Percentiles rank a stretch among this genome's conserved stretches.
phyloP scores from a whole-genome alignment of 1,139 yeast genomes.

The Saccharomycopsis crataegensis region DNA sequence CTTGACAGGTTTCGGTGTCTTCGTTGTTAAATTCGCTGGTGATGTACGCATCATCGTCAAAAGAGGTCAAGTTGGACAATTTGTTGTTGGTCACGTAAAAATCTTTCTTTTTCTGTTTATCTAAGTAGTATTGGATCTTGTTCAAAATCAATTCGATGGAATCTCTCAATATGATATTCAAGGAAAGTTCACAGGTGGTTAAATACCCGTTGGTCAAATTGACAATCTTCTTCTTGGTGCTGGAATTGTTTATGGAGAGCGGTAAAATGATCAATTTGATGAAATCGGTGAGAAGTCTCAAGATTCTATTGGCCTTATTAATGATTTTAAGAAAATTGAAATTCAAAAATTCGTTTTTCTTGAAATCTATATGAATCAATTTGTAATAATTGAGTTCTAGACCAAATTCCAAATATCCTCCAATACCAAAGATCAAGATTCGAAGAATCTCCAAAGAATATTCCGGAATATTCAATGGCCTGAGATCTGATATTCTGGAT shows the following conservation, averaged over 20 bases:
- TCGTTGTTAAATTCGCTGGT: slow-evolving; percentile 46
- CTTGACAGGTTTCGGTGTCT: slow-evolving; percentile 65
- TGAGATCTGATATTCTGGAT: slow-evolving; percentile 69
- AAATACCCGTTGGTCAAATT: slow-evolving; percentile 62
- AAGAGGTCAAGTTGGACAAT: slow-evolving; percentile 15
- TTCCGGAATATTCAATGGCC: slow-evolving; percentile 56
- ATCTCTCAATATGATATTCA: slow-evolving; percentile 58
- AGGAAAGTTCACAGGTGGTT: slow-evolving; percentile 57
- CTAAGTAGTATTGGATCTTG: slow-evolving; percentile 42
- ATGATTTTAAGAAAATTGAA: slow-evolving; percentile 46
- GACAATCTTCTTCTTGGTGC: slow-evolving; percentile 55
- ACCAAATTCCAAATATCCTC: slow-evolving; percentile 69
- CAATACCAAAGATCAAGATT: slow-evolving; percentile 60
- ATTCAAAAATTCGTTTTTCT: slow-evolving; percentile 30
- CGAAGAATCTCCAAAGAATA: slow-evolving; percentile 63
- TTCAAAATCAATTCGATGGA: slow-evolving; percentile 43
- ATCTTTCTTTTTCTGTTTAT: slow-evolving; percentile 60
- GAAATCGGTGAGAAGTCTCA: slow-evolving; percentile 62
- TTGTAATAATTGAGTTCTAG: slow-evolving; percentile 58
- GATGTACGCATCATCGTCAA: slow-evolving; percentile 4
- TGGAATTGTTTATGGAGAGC: slow-evolving; percentile 55
- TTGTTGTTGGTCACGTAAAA: slow-evolving; percentile 39
- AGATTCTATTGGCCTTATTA: slow-evolving; percentile 51
- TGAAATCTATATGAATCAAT: slow-evolving; percentile 31
- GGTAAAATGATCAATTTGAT: slow-evolving; percentile 69